Percentiles rank a stretch among this genome's conserved stretches.
Evolutionary conservation across 352 stramenopile species (phyloP).

Genomic region (Globisporangium camurandrum): DNA sequence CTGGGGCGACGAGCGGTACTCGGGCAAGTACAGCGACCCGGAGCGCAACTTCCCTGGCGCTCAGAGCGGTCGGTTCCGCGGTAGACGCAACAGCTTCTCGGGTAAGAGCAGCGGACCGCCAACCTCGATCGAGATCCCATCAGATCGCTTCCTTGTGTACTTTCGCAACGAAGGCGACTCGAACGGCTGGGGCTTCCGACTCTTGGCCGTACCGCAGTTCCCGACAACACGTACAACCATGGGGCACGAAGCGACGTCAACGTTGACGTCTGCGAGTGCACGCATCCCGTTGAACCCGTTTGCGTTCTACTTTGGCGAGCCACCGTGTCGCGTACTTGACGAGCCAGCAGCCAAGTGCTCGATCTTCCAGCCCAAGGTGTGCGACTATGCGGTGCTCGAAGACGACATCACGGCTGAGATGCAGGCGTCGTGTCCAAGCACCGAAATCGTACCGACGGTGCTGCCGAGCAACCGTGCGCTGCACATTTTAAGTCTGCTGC

Average conservation of each 20-base stretch:
- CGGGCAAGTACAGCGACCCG: conserved; percentile 62
- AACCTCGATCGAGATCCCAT: conserved; percentile 49
- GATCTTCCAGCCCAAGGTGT: conserved; percentile 47
- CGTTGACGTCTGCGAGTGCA: background rate
- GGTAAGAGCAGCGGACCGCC: conserved; percentile 2
- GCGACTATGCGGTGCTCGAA: conserved; percentile 37
- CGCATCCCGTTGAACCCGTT: conserved; percentile 31
- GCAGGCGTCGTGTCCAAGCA: conserved; percentile 33
- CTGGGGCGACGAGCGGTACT: conserved; percentile 69
- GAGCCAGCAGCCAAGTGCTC: conserved; percentile 47
- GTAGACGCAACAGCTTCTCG: conserved; percentile 16
- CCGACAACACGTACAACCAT: background rate
- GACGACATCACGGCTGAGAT: conserved; percentile 45
- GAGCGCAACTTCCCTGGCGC: conserved; percentile 68
- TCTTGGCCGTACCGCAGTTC: conserved; percentile 49
- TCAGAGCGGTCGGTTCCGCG: conserved; percentile 42
- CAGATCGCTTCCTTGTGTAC: conserved; percentile 66
- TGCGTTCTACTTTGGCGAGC: conserved; percentile 67
- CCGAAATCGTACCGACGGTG: conserved; percentile 12
- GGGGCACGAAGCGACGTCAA: background rate
- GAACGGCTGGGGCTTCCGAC: conserved; percentile 60
- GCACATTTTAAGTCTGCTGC: conserved; percentile 54
- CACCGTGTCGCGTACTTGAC: conserved; percentile 39
- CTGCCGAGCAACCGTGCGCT: conserved; percentile 48
- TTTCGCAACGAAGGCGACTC: conserved; percentile 52